Conservation (phyloP, 2,329 filamentous ascomycete species). For the Madurella mycetomatis region DNA sequence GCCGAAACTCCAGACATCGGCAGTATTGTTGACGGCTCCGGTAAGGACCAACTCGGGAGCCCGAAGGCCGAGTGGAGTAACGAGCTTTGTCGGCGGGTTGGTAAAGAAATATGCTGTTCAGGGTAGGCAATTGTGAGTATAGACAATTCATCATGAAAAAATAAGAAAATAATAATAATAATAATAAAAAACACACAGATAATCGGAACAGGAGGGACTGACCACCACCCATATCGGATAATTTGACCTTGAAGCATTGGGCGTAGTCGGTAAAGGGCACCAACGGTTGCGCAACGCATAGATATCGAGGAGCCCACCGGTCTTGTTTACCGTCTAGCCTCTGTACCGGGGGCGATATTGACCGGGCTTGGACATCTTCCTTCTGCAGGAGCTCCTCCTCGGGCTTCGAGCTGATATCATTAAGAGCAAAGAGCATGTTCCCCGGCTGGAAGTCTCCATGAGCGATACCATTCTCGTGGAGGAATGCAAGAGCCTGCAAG, state of each 20-base stretch:
- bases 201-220: too few relatives aligned
- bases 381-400: neutral
- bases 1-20: conserved; percentile 32
- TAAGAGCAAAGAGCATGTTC: conserved; percentile 35
- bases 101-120: conserved; percentile 27
- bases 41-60: conserved; percentile 29
- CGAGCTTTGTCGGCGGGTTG: conserved; percentile 22
- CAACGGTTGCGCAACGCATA: neutral
- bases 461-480: conserved; percentile 37
- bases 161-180: too few relatives aligned
- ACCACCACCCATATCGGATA: neutral
- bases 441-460: conserved; percentile 39
- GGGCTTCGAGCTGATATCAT: conserved; percentile 24
- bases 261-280: neutral
- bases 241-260: neutral
- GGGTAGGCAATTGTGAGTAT: too few relatives aligned
- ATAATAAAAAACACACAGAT: too few relatives aligned
- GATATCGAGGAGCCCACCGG: neutral
- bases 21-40: conserved; percentile 20
- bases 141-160: too few relatives aligned
- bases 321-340: neutral
- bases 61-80: conserved; percentile 27
- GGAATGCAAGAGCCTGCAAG: conserved; percentile 33
- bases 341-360: neutral
- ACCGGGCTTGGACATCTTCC: neutral